phyloP scores from a whole-genome alignment of 1,284 basidiomycete species.

The Coniferiporia weirii region DNA sequence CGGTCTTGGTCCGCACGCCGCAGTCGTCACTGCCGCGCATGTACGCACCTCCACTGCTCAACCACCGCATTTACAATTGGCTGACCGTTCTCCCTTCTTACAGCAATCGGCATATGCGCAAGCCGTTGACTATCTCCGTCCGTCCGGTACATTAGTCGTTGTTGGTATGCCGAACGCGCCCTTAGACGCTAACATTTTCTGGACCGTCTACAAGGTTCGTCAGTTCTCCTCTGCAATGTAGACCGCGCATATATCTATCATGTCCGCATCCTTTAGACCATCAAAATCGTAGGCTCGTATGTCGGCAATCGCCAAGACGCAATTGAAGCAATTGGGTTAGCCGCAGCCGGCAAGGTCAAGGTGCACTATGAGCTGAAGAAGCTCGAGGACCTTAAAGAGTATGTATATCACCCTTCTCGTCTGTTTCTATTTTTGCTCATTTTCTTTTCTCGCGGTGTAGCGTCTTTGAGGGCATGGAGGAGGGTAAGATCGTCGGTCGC shows the following conservation, averaged over 20 bases:
- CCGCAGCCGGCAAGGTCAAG: slow-evolving; percentile 57
- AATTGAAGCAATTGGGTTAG: slow-evolving; percentile 60
- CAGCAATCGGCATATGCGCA: slow-evolving; percentile 54
- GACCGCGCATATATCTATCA: too few relatives aligned
- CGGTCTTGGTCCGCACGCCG: slow-evolving; percentile 63
- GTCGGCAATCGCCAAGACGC: slow-evolving; percentile 63
- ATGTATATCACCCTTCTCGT: slow-evolving; percentile 18
- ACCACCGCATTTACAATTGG: too few relatives aligned
- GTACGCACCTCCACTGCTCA: too few relatives aligned
- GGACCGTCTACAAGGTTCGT: slow-evolving; percentile 43
- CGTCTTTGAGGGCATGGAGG: slow-evolving; percentile 37
- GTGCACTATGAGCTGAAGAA: slow-evolving; percentile 43
- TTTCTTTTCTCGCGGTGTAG: slow-evolving; percentile 10
- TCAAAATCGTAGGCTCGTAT: slow-evolving; percentile 54
- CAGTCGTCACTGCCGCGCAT: slow-evolving; percentile 45
- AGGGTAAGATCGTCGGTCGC: slow-evolving; percentile 36
- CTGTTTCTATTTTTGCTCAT: not conserved
- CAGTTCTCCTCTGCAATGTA: too few relatives aligned
- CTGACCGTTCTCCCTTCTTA: too few relatives aligned
- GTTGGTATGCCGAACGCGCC: slow-evolving; percentile 52
- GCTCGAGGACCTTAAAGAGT: slow-evolving; percentile 47
- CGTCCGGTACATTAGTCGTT: slow-evolving; percentile 52
- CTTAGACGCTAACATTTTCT: slow-evolving; percentile 50
- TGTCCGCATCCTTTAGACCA: slow-evolving; percentile 21
- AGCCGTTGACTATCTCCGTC: slow-evolving; percentile 57